These are phyloP conservation scores for Neoboletus magnificus DNA, from an alignment of 768 basidiomycete species.

Conservation along the genomic window DNA sequence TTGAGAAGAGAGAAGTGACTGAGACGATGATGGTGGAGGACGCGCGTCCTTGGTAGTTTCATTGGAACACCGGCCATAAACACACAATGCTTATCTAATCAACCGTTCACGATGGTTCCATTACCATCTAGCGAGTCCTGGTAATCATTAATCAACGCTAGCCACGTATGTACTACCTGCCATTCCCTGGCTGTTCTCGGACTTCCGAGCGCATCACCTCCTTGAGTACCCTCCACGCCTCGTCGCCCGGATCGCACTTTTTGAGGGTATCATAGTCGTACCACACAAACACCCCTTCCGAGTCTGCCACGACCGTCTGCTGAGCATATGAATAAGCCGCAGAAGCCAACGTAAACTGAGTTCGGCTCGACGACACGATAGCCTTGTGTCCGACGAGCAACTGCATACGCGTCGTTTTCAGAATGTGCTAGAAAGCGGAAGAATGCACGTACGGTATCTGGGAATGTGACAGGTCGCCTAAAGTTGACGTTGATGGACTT, in stretches of 20 bases:
- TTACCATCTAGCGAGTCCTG: constrained; percentile 2
- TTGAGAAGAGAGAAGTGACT: too few species aligned
- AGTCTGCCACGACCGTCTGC: constrained; percentile 58
- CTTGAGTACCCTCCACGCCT: constrained; percentile 35
- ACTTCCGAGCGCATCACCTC: constrained; percentile 19
- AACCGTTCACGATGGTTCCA: constrained; percentile 13
- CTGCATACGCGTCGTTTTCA: constrained; percentile 29
- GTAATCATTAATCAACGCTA: too few species aligned
- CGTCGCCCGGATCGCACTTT: constrained; percentile 62
- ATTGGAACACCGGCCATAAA: constrained; percentile 13
- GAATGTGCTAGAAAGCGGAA: not conserved
- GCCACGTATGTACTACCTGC: not conserved
- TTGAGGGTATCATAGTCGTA: constrained; percentile 68
- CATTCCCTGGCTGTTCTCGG: constrained; percentile 7
- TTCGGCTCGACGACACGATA: constrained; percentile 34
- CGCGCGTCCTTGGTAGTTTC: constrained; percentile 27
- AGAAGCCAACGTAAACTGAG: constrained; percentile 48
- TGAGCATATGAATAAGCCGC: constrained; percentile 66
- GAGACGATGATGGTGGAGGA: constrained; percentile 10
- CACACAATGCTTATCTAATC: constrained; percentile 14
- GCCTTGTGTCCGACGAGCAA: constrained; percentile 65
- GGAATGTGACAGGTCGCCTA: constrained; percentile 68
- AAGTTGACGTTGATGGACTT: constrained; percentile 68
- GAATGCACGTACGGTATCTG: constrained; percentile 58
- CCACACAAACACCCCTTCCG: constrained; percentile 68